Evolutionary conservation across 768 basidiomycete genomes (phyloP).

Genomic region (Trametes cinnabarina): DNA sequence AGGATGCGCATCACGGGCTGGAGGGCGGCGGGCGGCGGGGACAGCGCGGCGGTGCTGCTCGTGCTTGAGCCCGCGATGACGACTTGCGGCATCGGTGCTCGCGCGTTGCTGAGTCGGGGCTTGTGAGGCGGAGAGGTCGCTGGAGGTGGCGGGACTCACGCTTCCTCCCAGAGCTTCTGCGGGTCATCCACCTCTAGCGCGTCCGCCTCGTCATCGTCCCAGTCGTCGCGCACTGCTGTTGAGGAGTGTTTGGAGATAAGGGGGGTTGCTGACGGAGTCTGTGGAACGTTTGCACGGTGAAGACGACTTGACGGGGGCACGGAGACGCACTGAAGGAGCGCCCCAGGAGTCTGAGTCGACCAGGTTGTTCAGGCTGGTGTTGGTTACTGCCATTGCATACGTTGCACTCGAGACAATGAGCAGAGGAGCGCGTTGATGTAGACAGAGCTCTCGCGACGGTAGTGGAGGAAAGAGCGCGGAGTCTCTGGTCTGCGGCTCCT

Average conservation of each 20-base stretch:
- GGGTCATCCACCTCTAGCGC: constrained; percentile 44
- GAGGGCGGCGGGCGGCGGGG: constrained; percentile 55
- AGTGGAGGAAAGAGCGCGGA: no score
- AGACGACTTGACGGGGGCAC: not conserved
- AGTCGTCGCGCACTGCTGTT: constrained; percentile 45
- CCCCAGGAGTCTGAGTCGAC: constrained; percentile 13
- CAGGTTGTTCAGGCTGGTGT: not conserved
- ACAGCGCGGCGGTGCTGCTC: constrained; percentile 30
- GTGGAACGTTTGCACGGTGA: not conserved
- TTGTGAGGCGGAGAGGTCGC: constrained; percentile 5
- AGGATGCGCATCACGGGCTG: constrained; percentile 68
- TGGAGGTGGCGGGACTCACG: constrained; percentile 47
- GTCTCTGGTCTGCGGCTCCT: no score
- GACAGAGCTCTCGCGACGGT: no score
- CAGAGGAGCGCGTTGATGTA: no score
- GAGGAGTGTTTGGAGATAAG: not conserved
- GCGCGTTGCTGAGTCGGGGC: constrained; percentile 47
- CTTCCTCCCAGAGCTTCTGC: constrained; percentile 64
- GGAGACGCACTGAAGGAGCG: constrained; percentile 13
- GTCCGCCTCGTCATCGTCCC: constrained; percentile 59
- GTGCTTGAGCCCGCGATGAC: constrained; percentile 44
- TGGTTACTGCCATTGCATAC: not conserved
- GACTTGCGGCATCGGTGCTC: constrained; percentile 66
- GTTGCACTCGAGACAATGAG: no score
- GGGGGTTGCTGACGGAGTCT: not conserved